Percentiles rank a stretch among this genome's conserved stretches.
Conservation (phyloP, 2,329 filamentous ascomycete species). For the Magnaporthiopsis incrustans region DNA sequence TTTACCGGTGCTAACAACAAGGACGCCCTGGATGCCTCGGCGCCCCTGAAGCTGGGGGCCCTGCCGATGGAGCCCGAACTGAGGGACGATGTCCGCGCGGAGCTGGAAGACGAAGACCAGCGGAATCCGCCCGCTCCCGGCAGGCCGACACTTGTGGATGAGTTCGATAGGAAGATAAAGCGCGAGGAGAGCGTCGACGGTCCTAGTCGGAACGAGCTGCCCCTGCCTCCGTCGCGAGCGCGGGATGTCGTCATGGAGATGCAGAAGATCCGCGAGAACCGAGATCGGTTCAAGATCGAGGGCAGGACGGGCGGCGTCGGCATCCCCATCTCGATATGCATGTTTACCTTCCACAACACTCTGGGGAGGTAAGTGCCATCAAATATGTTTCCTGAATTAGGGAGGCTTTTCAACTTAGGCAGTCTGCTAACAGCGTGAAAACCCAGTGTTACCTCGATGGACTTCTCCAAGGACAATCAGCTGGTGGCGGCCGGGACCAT, state of each 20-base stretch:
- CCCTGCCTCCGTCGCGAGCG: conserved; percentile 78
- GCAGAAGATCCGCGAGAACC: conserved; percentile 85
- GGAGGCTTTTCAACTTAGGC: conserved; percentile 6
- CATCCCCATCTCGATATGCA: conserved; percentile 78
- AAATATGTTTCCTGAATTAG: not conserved
- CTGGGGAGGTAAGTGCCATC: conserved; percentile 62
- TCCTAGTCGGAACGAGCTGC: conserved; percentile 69
- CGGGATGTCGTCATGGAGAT: conserved; percentile 92
- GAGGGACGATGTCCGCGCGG: conserved; percentile 76
- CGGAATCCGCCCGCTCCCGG: conserved; percentile 64
- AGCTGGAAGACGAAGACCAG: conserved; percentile 79
- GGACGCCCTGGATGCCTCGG: conserved; percentile 48
- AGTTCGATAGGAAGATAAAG: conserved; percentile 84
- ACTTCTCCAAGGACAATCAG: conserved; percentile 86
- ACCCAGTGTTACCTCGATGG: conserved; percentile 74
- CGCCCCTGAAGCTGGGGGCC: conserved; percentile 66
- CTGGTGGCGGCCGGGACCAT: conserved; percentile 83
- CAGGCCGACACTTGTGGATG: conserved; percentile 67
- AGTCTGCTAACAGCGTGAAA: conserved; percentile 11
- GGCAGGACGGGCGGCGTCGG: conserved; percentile 76
- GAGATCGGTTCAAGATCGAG: conserved; percentile 85
- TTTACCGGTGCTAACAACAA: conserved; percentile 55
- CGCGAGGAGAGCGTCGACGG: conserved; percentile 81
- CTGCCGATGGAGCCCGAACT: conserved; percentile 77
- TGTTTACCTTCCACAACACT: conserved; percentile 98